Evolutionary conservation across 768 basidiomycete species (phyloP).

Genomic region (Ramaria rubella): DNA sequence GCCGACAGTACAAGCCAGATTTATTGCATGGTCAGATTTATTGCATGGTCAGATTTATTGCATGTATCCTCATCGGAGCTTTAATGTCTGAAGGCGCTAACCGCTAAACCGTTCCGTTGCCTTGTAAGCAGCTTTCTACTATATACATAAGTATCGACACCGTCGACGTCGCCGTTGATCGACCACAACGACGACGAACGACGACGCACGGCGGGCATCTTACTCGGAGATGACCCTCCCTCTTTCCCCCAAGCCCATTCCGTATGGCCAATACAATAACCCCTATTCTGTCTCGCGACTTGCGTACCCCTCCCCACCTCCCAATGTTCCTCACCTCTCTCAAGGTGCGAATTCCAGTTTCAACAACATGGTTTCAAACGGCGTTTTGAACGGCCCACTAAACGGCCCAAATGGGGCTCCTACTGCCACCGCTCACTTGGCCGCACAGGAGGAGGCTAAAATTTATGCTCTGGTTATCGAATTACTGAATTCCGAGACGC

Average conservation of each 20-base stretch:
- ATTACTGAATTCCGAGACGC: constrained; percentile 70
- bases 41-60: no score
- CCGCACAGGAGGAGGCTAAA: constrained; percentile 57
- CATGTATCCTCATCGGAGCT: no score
- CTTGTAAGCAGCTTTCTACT: no score
- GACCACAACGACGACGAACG: not conserved
- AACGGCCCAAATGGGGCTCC: not conserved
- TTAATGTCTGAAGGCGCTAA: no score
- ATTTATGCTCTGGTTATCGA: constrained; percentile 90
- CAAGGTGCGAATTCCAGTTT: not conserved
- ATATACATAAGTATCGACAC: not conserved
- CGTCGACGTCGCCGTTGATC: constrained; percentile 1
- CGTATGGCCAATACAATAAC: constrained; percentile 9
- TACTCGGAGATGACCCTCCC: constrained; percentile 5
- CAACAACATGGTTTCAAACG: not conserved
- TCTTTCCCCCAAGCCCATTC: constrained; percentile 8
- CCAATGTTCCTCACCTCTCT: not conserved
- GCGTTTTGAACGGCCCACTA: not conserved
- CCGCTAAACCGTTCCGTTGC: no score
- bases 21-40: no score
- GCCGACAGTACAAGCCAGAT: no score
- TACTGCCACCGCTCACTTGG: constrained; percentile 4
- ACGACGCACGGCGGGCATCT: not conserved
- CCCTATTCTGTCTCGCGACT: constrained; percentile 8
- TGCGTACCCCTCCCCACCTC: constrained; percentile 8